phyloP scores from a whole-genome alignment of 106 monocot genomes.

The Acorus gramineus region DNA sequence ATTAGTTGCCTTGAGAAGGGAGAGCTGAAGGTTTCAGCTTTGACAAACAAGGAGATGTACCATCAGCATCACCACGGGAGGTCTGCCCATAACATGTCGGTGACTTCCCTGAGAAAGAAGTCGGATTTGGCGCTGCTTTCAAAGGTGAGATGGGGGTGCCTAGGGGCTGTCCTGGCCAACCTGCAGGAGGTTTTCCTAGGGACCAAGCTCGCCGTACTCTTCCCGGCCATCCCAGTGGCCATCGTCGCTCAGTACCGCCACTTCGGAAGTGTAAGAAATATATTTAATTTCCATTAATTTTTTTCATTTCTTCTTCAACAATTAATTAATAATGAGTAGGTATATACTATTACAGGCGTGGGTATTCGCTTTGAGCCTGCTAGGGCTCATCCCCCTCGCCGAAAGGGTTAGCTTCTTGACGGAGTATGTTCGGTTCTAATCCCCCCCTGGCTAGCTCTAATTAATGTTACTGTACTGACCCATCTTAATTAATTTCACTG shows the following conservation, averaged over 20 bases:
- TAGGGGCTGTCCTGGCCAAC: constrained; percentile 45
- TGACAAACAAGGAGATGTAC: constrained; percentile 20
- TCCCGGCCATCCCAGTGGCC: constrained; percentile 67
- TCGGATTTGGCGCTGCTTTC: constrained; percentile 49
- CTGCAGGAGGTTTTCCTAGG: constrained; percentile 82
- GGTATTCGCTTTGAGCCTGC: constrained; percentile 48
- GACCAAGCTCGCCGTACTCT: constrained; percentile 82
- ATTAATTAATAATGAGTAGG: not conserved
- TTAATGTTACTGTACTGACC: not conserved
- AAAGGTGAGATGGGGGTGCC: constrained; percentile 36
- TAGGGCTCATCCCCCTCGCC: constrained; percentile 57
- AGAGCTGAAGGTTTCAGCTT: constrained; percentile 1
- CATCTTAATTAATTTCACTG: too few relatives aligned
- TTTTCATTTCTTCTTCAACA: not conserved
- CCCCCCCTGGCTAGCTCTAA: not conserved
- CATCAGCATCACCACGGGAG: constrained; percentile 22
- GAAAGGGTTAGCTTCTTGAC: constrained; percentile 76
- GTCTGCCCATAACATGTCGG: constrained; percentile 78
- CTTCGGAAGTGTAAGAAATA: constrained; percentile 33
- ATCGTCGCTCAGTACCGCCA: constrained; percentile 33
- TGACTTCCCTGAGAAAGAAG: constrained; percentile 71
- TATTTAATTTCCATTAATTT: not conserved
- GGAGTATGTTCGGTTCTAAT: constrained; percentile 30
- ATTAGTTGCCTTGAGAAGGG: too few relatives aligned
- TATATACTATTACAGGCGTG: constrained; percentile 44